phyloP scores from a whole-genome alignment of 1,284 basidiomycete species.

The Marasmius tenuissimus region DNA sequence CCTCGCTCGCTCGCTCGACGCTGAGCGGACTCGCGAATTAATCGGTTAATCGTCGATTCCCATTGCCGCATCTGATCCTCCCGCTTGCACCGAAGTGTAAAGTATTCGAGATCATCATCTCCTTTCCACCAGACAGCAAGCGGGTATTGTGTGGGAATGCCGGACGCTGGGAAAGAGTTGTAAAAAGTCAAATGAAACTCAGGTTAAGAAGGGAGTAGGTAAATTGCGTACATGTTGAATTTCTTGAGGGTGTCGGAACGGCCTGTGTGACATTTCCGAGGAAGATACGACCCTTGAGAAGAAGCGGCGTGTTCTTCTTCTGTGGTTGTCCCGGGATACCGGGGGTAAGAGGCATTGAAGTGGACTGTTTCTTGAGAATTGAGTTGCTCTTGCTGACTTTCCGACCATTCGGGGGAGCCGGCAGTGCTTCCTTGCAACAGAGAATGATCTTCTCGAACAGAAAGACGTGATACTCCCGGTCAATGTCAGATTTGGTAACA shows the following conservation, averaged over 20 bases:
- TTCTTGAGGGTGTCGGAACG: conserved; percentile 52
- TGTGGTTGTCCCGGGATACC: conserved; percentile 54
- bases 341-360: conserved; percentile 40
- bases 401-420: conserved; percentile 50
- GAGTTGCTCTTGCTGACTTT: conserved; percentile 74
- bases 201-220: conserved; percentile 5
- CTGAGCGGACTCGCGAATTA: conserved; percentile 74
- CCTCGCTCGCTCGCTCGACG: conserved; percentile 63
- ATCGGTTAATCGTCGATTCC: conserved; percentile 85
- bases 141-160: conserved; percentile 52
- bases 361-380: conserved; percentile 71
- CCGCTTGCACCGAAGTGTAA: conserved; percentile 89
- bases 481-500: conserved; percentile 95
- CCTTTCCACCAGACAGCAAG: conserved; percentile 94
- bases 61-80: conserved; percentile 94
- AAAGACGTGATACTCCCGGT: conserved; percentile 98
- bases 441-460: conserved; percentile 98
- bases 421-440: conserved; percentile 89
- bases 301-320: conserved; percentile 78
- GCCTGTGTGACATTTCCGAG: conserved; percentile 93
- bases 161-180: conserved; percentile 33
- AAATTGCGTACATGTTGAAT: conserved; percentile 56
- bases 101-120: conserved; percentile 90
- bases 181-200: conserved; percentile 6
- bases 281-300: conserved; percentile 97